A percentile compares a stretch with the other conserved stretches of the same genome.
phyloP scores from a whole-genome alignment of 2,329 filamentous ascomycete species.

The Stagonosporopsis chrysanthemi region DNA sequence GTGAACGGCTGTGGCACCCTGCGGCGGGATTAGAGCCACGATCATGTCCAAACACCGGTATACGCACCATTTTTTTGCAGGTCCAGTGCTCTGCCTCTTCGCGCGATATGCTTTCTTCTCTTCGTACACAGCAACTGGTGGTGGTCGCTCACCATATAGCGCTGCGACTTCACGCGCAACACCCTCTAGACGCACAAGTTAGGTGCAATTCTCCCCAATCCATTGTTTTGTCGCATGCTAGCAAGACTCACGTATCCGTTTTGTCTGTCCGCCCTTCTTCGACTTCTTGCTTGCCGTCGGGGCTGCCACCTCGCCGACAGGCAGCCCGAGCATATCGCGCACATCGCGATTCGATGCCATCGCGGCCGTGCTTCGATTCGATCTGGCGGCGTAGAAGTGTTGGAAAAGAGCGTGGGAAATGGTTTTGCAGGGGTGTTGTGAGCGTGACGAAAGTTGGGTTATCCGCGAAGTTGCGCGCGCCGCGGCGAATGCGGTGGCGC shows the following conservation, averaged over 20 bases:
- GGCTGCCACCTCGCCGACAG: slow-evolving; percentile 59
- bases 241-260: slow-evolving; percentile 59
- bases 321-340: slow-evolving; percentile 86
- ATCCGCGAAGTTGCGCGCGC: slow-evolving; percentile 5
- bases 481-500: slow-evolving; percentile 5
- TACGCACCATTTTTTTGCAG: slow-evolving; percentile 49
- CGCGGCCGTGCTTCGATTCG: slow-evolving; percentile 29
- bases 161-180: slow-evolving; percentile 52
- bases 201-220: neutral
- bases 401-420: slow-evolving; percentile 34
- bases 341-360: slow-evolving; percentile 66
- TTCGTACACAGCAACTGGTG: slow-evolving; percentile 52
- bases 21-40: neutral
- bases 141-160: slow-evolving; percentile 51
- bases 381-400: slow-evolving; percentile 28
- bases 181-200: slow-evolving; percentile 38
- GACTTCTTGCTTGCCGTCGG: slow-evolving; percentile 73
- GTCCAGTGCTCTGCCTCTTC: slow-evolving; percentile 49
- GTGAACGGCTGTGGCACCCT: slow-evolving; percentile 65
- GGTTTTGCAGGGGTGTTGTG: slow-evolving; percentile 36
- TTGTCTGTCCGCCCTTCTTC: slow-evolving; percentile 64
- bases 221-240: slow-evolving; percentile 6
- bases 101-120: slow-evolving; percentile 51
- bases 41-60: fast-evolving
- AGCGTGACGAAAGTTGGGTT: slow-evolving; percentile 7